Evolutionary conservation across 2,329 filamentous ascomycete species (phyloP).

Genomic region (Calonectria henricotiae): DNA sequence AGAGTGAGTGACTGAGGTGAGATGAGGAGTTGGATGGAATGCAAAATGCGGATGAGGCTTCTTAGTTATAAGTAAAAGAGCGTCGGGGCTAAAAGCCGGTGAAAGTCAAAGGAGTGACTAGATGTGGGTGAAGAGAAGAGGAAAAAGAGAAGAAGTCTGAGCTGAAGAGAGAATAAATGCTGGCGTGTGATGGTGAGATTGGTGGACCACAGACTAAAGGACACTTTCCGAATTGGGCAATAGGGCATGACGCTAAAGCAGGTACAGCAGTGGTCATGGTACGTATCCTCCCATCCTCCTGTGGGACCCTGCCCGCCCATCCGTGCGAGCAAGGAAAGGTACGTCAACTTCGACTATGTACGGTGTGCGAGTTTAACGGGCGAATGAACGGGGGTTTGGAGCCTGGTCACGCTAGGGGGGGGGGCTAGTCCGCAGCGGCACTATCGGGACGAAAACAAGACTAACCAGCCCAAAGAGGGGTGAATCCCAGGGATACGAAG

Average conservation of each 20-base stretch:
- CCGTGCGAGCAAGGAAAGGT: not conserved
- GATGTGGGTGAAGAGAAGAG: conserved; percentile 49
- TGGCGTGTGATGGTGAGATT: conserved; percentile 40
- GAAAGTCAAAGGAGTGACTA: conserved; percentile 54
- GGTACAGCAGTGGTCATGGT: conserved; percentile 33
- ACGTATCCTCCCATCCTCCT: conserved; percentile 25
- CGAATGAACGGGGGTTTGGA: conserved; percentile 20
- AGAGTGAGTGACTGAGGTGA: conserved; percentile 44
- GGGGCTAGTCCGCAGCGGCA: conserved; percentile 9
- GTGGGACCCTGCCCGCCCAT: conserved; percentile 2
- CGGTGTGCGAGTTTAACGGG: conserved; percentile 26
- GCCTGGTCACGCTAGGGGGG: not conserved
- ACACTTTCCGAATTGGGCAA: conserved; percentile 31
- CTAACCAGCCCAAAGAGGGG: conserved; percentile 2
- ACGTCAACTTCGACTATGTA: conserved; percentile 19
- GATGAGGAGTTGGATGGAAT: conserved; percentile 38
- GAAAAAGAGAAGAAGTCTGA: conserved; percentile 40
- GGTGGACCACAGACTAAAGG: conserved; percentile 34
- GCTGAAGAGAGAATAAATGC: conserved; percentile 50
- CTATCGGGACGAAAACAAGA: conserved; percentile 13
- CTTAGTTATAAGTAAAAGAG: conserved; percentile 53
- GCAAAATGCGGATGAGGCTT: conserved; percentile 43
- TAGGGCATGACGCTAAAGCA: conserved; percentile 37
- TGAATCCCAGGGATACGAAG: conserved; percentile 16
- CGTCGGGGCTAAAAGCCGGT: conserved; percentile 53